These are phyloP conservation scores for Apium graveolens DNA, from an alignment of 129 eudicot genomes.

Conservation along the genomic window DNA sequence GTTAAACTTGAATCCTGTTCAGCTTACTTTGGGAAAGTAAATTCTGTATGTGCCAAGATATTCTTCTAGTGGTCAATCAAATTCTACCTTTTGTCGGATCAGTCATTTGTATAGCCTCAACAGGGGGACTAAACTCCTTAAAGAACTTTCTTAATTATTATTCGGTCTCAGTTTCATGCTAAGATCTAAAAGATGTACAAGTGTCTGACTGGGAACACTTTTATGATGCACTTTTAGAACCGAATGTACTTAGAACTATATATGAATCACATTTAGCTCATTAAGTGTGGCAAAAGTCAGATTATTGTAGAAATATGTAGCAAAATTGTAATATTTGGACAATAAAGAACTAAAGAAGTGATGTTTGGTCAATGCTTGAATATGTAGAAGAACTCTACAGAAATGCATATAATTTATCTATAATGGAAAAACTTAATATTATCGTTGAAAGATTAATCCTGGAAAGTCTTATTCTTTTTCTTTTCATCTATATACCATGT, in stretches of 20 bases:
- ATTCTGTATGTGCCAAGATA: not conserved
- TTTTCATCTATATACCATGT: too few species aligned
- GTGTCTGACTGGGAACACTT: not conserved
- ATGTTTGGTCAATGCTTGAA: not conserved
- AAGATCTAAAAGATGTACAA: not conserved
- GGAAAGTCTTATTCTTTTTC: not conserved
- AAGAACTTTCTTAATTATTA: not conserved
- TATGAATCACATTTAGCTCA: not conserved
- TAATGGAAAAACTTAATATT: not conserved
- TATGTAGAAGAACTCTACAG: not conserved
- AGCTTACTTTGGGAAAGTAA: not conserved
- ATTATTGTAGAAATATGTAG: not conserved
- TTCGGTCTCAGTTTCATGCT: not conserved
- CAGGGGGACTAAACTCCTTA: not conserved
- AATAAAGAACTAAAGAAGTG: not conserved
- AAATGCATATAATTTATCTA: not conserved
- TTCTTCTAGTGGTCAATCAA: not conserved
- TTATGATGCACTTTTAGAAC: not conserved
- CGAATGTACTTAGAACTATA: not conserved
- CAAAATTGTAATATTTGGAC: not conserved
- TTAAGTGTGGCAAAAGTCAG: not conserved
- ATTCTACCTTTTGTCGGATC: not conserved
- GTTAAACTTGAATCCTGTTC: not conserved
- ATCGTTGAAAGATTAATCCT: not conserved
- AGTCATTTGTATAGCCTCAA: not conserved